Conservation (phyloP, 192 early-diverging fungal species). For the Coemansia sp. region DNA sequence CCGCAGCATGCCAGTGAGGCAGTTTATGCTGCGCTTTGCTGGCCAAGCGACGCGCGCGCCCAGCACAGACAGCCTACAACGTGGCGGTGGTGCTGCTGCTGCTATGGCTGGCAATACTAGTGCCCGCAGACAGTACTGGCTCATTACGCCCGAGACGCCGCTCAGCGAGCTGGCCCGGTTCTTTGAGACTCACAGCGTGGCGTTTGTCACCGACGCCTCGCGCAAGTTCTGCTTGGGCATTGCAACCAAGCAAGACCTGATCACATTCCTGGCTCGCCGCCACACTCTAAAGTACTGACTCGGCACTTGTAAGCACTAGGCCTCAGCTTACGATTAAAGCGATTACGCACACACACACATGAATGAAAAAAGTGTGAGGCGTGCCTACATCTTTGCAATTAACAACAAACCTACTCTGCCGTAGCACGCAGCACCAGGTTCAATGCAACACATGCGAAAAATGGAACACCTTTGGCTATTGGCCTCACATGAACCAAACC, state of each 20-base stretch:
- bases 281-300: constrained; percentile 10
- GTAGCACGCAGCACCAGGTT: too few relatives aligned
- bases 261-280: constrained; percentile 68
- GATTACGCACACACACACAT: not conserved
- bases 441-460: too few relatives aligned
- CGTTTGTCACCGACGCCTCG: constrained; percentile 76
- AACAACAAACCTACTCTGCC: too few relatives aligned
- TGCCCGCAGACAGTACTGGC: constrained; percentile 56
- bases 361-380: too few relatives aligned
- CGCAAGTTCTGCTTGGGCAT: constrained; percentile 81
- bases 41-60: constrained; percentile 1
- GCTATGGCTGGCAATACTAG: not conserved
- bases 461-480: too few relatives aligned
- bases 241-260: constrained; percentile 73
- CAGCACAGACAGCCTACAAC: not conserved
- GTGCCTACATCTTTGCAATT: too few relatives aligned
- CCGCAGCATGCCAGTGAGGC: constrained; percentile 52
- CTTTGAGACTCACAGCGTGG: constrained; percentile 80
- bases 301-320: too few relatives aligned
- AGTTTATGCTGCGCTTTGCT: constrained; percentile 68
- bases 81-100: not conserved
- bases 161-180: constrained; percentile 75
- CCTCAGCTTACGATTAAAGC: too few relatives aligned
- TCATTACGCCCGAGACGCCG: constrained; percentile 78
- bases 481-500: too few relatives aligned